Base-by-base conservation (phyloP, 1,284 basidiomycete species). In the Mycosarcoma mackinlayi region DNA sequence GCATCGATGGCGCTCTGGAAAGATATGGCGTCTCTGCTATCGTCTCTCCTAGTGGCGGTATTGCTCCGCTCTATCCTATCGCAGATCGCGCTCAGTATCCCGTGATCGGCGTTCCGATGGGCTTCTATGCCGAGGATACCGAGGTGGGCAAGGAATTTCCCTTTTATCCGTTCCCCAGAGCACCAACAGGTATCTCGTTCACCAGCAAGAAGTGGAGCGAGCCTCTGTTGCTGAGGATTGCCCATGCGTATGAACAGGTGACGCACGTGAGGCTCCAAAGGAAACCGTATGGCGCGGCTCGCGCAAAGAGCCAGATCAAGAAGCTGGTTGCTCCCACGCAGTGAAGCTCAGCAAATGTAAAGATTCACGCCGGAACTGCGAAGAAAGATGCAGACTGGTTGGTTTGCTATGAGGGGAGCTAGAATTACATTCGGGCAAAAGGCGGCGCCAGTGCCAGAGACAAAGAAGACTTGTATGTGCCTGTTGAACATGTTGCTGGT, bases 231-330 rank as follows among this genome's bases (percentile, higher is more conserved):
- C 84, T 90, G 50, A 84, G 86, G 1, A 86, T 87, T 55, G 89
- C 86, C 5, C 89, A 86, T 79, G 88, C 89, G 1, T 90, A 88
- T 72, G 89, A 90, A 73, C 88, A 89, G 72, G 84, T 85, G 65
- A 90, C 89, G 0, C 84, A 87, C 61, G 87, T 86, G 4, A 79
- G 89, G n/a, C 75, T 87, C 33, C 75, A 81, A 51, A 82, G 87
- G 54, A 85, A 80, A 60, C 88, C 89, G 1, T 88, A 86, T 68
- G 53, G 84, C 3, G 87, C 84, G 7, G 88, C 88, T 1, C 86
- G 88, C 30, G 88, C 88, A 3, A 86, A 83, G 71, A 89, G 87
- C 8, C 89, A 90, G 83, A 77, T 90, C 60, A 80, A 65, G 21
- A 87, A 89, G 71, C 80, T 87, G 13, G 78, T 86, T 11, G 19